Conservation (phyloP, 2,329 filamentous ascomycete genomes). For the Cytospora paraplurivora region DNA sequence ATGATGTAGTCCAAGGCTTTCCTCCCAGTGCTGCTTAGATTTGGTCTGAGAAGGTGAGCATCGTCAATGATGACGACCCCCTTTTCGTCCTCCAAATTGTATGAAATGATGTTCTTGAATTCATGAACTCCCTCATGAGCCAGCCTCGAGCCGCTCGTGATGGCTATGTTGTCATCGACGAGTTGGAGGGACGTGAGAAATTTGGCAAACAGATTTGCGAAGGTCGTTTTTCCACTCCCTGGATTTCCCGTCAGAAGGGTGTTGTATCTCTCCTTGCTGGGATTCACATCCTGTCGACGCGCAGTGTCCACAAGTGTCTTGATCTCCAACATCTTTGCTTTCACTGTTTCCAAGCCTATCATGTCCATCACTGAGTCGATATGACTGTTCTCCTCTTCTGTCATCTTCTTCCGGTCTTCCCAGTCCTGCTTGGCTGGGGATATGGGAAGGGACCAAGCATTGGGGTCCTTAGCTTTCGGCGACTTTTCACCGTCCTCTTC, state of each 20-base stretch:
- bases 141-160: constrained; percentile 61
- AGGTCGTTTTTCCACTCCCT: constrained; percentile 75
- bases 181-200: constrained; percentile 10
- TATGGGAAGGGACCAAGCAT: constrained; percentile 8
- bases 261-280: constrained; percentile 50
- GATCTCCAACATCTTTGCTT: constrained; percentile 17
- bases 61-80: constrained; percentile 78
- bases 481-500: not conserved
- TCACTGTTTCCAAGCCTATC: constrained; percentile 18
- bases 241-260: constrained; percentile 70
- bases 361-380: constrained; percentile 12
- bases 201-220: constrained; percentile 68
- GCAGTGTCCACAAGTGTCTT: constrained; percentile 19
- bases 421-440: constrained; percentile 18
- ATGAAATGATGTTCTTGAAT: constrained; percentile 57
- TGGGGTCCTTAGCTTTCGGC: not conserved
- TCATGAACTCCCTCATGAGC: constrained; percentile 62
- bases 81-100: constrained; percentile 58
- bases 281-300: constrained; percentile 11
- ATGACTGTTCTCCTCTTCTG: constrained; percentile 4
- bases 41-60: constrained; percentile 70
- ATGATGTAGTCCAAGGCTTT: constrained; percentile 71
- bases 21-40: constrained; percentile 57
- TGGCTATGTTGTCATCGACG: not conserved
- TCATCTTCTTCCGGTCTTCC: constrained; percentile 9